Percentiles rank a stretch among this genome's conserved stretches.
These are phyloP conservation scores for Diaporthe aspalathi DNA, from an alignment of 2,329 filamentous ascomycete genomes.

Conservation along the genomic window DNA sequence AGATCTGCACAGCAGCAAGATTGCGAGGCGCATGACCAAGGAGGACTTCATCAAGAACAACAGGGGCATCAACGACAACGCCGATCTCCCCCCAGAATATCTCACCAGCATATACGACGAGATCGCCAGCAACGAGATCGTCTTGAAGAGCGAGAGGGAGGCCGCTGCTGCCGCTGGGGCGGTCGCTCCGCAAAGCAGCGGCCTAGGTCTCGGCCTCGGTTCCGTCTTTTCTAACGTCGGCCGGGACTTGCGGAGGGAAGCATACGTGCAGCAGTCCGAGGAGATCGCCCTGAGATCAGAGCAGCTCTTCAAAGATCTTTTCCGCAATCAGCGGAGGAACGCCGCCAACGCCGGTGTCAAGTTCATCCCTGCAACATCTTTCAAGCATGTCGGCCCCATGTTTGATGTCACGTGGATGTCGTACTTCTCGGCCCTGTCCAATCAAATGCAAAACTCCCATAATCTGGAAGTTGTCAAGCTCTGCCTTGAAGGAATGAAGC, in stretches of 20 bases:
- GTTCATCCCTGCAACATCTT: conserved; percentile 94
- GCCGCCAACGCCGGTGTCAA: conserved; percentile 74
- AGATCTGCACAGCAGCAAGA: conserved; percentile 90
- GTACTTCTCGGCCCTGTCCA: conserved; percentile 93
- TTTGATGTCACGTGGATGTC: conserved; percentile 99
- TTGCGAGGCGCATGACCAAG: conserved; percentile 88
- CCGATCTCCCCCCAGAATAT: conserved; percentile 93
- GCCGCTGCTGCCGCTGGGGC: conserved; percentile 84
- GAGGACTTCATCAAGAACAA: conserved; percentile 99
- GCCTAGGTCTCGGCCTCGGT: conserved; percentile 84
- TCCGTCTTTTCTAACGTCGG: conserved; percentile 93
- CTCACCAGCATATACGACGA: conserved; percentile 91
- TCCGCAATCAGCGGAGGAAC: conserved; percentile 88
- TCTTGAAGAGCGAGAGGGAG: conserved; percentile 91
- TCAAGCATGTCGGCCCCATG: conserved; percentile 96
- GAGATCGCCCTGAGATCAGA: conserved; percentile 81
- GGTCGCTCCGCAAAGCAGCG: conserved; percentile 68
- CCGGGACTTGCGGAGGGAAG: conserved; percentile 90
- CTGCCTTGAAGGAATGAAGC: conserved; percentile 94
- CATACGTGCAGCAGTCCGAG: conserved; percentile 93
- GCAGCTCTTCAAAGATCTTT: conserved; percentile 92
- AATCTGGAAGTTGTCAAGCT: conserved; percentile 92
- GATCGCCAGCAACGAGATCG: conserved; percentile 91
- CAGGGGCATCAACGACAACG: conserved; percentile 95
- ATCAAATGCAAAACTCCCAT: conserved; percentile 91